Conservation (phyloP, 345 rosid genomes). For the Eucalyptus urophylla region DNA sequence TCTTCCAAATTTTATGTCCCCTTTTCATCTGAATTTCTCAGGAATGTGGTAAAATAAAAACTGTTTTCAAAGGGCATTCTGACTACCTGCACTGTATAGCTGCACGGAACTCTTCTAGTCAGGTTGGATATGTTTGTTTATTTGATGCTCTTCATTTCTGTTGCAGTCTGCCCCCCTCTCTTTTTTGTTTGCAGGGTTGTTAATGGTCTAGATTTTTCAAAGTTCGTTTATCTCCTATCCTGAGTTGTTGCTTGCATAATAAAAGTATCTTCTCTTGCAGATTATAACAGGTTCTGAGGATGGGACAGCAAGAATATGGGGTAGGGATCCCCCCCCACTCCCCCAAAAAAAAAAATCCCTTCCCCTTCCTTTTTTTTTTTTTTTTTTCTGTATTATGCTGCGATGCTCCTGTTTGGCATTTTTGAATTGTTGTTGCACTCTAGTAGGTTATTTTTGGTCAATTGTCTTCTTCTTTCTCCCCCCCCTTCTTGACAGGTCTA, state of each 20-base stretch:
- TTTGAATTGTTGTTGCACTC: neutral
- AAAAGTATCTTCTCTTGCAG: constrained; percentile 20
- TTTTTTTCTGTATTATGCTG: neutral
- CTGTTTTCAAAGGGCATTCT: constrained; percentile 75
- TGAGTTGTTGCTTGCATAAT: neutral
- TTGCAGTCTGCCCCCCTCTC: neutral
- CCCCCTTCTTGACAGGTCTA: neutral
- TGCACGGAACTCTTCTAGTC: constrained; percentile 56
- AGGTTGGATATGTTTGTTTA: constrained; percentile 35
- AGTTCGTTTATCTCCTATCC: neutral
- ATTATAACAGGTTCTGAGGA: constrained; percentile 95
- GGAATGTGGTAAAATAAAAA: constrained; percentile 75
- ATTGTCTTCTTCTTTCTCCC: neutral
- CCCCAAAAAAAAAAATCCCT: too few species aligned
- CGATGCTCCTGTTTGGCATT: neutral
- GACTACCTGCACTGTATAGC: constrained; percentile 82
- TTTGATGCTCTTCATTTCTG: neutral
- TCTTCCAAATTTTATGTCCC: neutral
- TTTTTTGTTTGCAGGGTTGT: neutral
- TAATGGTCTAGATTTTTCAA: neutral
- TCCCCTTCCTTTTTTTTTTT: neutral
- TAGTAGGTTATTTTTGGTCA: neutral
- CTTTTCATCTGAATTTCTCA: constrained; percentile 18
- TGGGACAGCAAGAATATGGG: constrained; percentile 95
- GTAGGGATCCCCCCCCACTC: constrained; percentile 6